Conservation (phyloP, 371 early-diverging fungal species). For the Cladochytrium tenue region DNA sequence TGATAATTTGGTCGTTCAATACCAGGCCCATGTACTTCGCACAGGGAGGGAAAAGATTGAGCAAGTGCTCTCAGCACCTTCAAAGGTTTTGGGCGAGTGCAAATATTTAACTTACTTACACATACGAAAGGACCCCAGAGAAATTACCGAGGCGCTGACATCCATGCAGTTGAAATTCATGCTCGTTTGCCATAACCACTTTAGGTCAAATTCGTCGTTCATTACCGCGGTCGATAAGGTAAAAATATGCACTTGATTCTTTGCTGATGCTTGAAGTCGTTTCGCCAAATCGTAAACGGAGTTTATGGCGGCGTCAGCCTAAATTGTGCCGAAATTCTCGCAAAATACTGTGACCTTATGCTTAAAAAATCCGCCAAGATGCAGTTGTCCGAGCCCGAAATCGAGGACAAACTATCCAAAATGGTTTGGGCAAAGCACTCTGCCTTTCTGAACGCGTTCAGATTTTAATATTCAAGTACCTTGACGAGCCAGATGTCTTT, state of each 20-base stretch:
- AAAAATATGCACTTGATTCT: neutral
- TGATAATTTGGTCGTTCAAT: constrained; percentile 59
- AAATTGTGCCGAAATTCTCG: constrained; percentile 74
- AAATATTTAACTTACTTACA: neutral
- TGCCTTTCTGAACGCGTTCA: constrained; percentile 10
- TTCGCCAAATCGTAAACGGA: constrained; percentile 75
- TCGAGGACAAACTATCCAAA: constrained; percentile 56
- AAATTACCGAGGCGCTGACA: constrained; percentile 48
- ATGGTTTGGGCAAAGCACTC: constrained; percentile 18
- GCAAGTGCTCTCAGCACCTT: constrained; percentile 50
- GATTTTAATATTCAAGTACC: constrained; percentile 57
- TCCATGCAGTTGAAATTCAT: constrained; percentile 67
- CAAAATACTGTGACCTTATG: constrained; percentile 79
- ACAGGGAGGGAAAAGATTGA: constrained; percentile 63
- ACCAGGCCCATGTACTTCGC: constrained; percentile 64
- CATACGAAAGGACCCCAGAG: constrained; percentile 60
- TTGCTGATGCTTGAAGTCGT: constrained; percentile 52
- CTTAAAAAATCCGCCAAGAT: constrained; percentile 64
- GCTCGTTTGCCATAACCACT: constrained; percentile 61
- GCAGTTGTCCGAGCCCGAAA: constrained; percentile 47
- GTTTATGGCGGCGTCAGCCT: constrained; percentile 49
- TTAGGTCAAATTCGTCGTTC: constrained; percentile 69
- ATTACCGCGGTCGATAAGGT: constrained; percentile 79
- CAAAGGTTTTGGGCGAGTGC: constrained; percentile 51
- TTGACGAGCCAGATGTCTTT: constrained; percentile 64